Percentiles rank a stretch among this genome's conserved stretches.
Evolutionary conservation across 2,329 filamentous ascomycete species (phyloP).

Genomic region (Alternaria infectoria): DNA sequence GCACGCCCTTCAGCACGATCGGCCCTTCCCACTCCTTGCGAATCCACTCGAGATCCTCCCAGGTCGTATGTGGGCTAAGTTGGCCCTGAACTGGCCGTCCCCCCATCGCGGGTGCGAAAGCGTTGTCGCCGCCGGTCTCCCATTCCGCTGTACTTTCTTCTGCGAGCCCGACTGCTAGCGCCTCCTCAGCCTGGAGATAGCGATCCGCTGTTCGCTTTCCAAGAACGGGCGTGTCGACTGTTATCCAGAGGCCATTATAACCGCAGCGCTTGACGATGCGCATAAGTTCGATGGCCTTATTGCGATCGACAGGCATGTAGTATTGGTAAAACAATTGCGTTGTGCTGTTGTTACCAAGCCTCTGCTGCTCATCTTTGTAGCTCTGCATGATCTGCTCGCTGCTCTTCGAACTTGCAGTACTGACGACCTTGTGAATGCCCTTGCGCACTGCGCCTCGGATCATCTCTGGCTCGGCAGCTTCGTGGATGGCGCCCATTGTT

Average conservation of each 20-base stretch:
- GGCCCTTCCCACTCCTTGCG: conserved; percentile 48
- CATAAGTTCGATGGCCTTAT: conserved; percentile 42
- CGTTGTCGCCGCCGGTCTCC: conserved; percentile 61
- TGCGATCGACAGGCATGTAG: conserved; percentile 44
- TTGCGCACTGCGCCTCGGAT: conserved; percentile 44
- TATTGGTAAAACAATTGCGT: conserved; percentile 45
- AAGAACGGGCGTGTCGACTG: conserved; percentile 44
- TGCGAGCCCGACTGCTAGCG: conserved; percentile 57
- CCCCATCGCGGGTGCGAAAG: conserved; percentile 65
- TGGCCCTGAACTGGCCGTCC: conserved; percentile 46
- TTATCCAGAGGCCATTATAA: conserved; percentile 47
- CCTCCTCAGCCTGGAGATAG: conserved; percentile 56
- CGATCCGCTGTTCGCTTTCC: conserved; percentile 46
- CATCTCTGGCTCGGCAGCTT: conserved; percentile 46
- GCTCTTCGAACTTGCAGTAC: conserved; percentile 42
- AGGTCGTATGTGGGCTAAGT: conserved; percentile 56
- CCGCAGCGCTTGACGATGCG: conserved; percentile 38
- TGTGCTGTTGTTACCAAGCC: conserved; percentile 33
- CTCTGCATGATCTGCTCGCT: conserved; percentile 43
- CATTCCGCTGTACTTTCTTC: conserved; percentile 57
- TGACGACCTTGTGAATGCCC: conserved; percentile 45
- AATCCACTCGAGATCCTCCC: conserved; percentile 56
- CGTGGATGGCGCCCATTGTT: conserved; percentile 43
- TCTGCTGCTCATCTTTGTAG: conserved; percentile 32
- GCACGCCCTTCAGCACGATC: conserved; percentile 56